phyloP scores from a whole-genome alignment of 164 flowering plant species.

The Tetrastigma voinierianum region DNA sequence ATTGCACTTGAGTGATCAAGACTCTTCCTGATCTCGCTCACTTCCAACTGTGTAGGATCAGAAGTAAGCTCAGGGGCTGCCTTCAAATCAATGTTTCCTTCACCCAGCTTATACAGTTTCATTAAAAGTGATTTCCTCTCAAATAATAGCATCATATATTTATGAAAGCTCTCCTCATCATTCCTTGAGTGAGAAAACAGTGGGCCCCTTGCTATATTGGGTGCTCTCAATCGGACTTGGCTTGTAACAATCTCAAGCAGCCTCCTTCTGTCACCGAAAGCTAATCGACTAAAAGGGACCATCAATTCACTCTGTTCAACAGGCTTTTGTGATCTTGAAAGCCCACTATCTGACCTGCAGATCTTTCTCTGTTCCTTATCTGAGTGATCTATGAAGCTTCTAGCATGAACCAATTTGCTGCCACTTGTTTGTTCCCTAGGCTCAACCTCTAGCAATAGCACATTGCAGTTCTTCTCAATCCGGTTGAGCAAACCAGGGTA shows the following conservation, averaged over 20 bases:
- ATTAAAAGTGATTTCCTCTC: slow-evolving; percentile 56
- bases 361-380: slow-evolving; percentile 34
- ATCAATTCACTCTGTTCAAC: slow-evolving; percentile 22
- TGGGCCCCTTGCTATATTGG: slow-evolving; percentile 39
- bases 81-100: slow-evolving; percentile 25
- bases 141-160: slow-evolving; percentile 38
- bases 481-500: slow-evolving; percentile 72
- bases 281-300: slow-evolving; percentile 61
- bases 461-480: slow-evolving; percentile 59
- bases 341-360: slow-evolving; percentile 35
- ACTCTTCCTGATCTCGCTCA: slow-evolving; percentile 45
- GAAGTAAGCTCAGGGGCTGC: slow-evolving; percentile 22
- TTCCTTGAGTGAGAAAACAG: slow-evolving; percentile 51
- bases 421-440: slow-evolving; percentile 35
- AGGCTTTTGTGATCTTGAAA: slow-evolving; percentile 50
- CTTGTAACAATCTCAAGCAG: slow-evolving; percentile 60
- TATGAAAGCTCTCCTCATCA: slow-evolving; percentile 29
- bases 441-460: slow-evolving; percentile 77
- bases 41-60: slow-evolving; percentile 42
- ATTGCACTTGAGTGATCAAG: slow-evolving; percentile 32
- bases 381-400: slow-evolving; percentile 31
- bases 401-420: slow-evolving; percentile 38
- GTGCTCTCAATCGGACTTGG: slow-evolving; percentile 45
- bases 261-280: slow-evolving; percentile 79
- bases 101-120: slow-evolving; percentile 42